Evolutionary conservation across 805 yeast species (phyloP), one percentile per base, ranked within the genome.

Genomic region (Candida glaebosa): DNA sequence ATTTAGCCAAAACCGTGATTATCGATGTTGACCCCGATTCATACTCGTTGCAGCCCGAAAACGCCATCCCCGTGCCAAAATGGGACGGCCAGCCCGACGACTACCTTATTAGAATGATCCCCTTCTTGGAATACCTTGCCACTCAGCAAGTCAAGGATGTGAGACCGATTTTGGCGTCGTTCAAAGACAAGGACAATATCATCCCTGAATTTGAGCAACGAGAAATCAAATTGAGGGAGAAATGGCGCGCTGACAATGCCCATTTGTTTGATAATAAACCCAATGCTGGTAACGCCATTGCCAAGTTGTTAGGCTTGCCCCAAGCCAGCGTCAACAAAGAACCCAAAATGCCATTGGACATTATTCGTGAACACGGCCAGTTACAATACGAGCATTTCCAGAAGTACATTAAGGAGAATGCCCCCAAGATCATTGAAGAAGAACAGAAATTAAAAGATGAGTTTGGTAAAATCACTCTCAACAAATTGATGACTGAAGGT

Each of bases 11-110:
- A 67, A 80, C 88, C 42, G 67, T 95, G 41, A 77, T 85, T 44
- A 67, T 93, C 45, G 99, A 95, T 59, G 80, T 84, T 31, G 81
- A 84, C 53, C 80, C 79, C 33, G 85, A 82, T 33, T 73, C 85
- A 31, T 82, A 78, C 56, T 74, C 84, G 34, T 62, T 87, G 63
- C 97, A 91, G 70, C 96, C 96, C 2, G 96, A 90, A 54, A 93
- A 93, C 63, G 91, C 96, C n/a, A 78, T 93, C 48, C 81, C 87
- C 45, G 67, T 88, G 63, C 73, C 80, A 49, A 80, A 84, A 47
- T 93, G 99, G 99, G 77, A 75, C 41, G 99, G 99, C 49, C 69
- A 69, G 47, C 75, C 85, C 25, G 96, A 87, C 58, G 96, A 91
- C 63, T 73, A 75, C 43, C 76, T 93, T 56, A 73, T 93, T 51